Conservation (phyloP, 2,329 filamentous ascomycete genomes). For the Ophiocordyceps sinensis region DNA sequence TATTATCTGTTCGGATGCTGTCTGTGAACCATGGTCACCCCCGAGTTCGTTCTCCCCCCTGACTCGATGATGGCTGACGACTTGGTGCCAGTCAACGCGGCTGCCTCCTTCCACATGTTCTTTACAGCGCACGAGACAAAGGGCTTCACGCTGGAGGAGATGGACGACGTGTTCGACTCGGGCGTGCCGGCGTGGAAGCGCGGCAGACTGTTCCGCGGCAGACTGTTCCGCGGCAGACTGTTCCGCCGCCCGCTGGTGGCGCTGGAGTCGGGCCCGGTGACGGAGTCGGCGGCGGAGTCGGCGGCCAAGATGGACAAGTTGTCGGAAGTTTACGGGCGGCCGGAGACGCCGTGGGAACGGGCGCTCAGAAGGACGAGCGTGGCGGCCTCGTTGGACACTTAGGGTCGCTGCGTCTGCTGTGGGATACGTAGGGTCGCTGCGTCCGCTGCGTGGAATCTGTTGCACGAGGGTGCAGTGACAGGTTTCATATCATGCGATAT, state of each 20-base stretch:
- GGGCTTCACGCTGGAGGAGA: conserved; percentile 62
- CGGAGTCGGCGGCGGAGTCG: background rate
- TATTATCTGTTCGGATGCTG: conserved; percentile 64
- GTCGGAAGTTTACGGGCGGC: background rate
- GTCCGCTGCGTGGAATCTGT: no score
- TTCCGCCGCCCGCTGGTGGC: conserved; percentile 30
- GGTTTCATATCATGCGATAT: no score
- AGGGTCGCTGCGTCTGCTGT: no score
- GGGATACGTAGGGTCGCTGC: no score
- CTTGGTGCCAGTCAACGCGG: conserved; percentile 35
- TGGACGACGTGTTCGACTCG: conserved; percentile 57
- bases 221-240: conserved; percentile 18
- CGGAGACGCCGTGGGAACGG: background rate
- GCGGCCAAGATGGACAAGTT: background rate
- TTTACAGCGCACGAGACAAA: conserved; percentile 51
- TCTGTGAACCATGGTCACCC: conserved; percentile 4
- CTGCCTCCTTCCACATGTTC: conserved; percentile 54
- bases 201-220: conserved; percentile 16
- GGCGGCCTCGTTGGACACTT: no score
- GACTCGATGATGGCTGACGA: background rate
- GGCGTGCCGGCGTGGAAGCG: conserved; percentile 44
- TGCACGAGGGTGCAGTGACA: no score
- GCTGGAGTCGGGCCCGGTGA: conserved; percentile 31
- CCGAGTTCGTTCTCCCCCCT: no score
- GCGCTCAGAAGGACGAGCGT: no score